Percentiles rank a stretch among this genome's conserved stretches.
These are phyloP conservation scores for Andrographis paniculata DNA, from an alignment of 305 asterid genomes.

Conservation along the genomic window DNA sequence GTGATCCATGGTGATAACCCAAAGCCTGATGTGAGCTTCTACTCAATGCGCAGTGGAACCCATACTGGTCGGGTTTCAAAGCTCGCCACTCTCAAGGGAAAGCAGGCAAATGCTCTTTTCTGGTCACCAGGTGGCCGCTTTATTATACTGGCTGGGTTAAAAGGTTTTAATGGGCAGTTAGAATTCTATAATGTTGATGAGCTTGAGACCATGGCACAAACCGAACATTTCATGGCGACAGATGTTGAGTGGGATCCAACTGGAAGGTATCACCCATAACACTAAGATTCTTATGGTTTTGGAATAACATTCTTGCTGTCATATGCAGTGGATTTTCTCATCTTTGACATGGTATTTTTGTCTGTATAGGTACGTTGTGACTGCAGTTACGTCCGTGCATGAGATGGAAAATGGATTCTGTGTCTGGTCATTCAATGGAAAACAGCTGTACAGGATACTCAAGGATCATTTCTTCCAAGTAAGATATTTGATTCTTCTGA, in stretches of 20 bases:
- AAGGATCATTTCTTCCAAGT: constrained; percentile 97
- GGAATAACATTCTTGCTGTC: constrained; percentile 29
- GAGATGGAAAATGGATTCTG: constrained; percentile 90
- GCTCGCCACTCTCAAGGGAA: constrained; percentile 76
- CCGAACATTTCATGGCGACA: too few relatives aligned
- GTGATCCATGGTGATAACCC: constrained; percentile 93
- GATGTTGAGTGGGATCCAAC: too few relatives aligned
- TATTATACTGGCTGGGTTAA: constrained; percentile 75
- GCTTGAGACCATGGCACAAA: too few relatives aligned
- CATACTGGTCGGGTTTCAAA: constrained; percentile 66
- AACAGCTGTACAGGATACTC: constrained; percentile 57
- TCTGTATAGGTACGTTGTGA: constrained; percentile 58
- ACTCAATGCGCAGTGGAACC: constrained; percentile 73
- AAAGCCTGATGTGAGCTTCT: constrained; percentile 95
- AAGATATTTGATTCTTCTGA: constrained; percentile 18
- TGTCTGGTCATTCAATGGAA: constrained; percentile 86
- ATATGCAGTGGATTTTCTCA: too few relatives aligned
- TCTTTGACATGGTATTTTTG: background rate
- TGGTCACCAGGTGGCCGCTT: constrained; percentile 96
- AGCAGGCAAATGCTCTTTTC: constrained; percentile 87
- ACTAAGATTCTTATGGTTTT: constrained; percentile 94
- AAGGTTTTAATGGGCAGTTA: constrained; percentile 77
- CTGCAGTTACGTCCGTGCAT: too few relatives aligned
- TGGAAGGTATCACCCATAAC: too few relatives aligned
- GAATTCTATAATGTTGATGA: too few relatives aligned